Percentiles rank a stretch among this genome's conserved stretches.
Evolutionary conservation across 1,139 yeast species (phyloP).

Genomic region (Lodderomyces orthopsilosis): DNA sequence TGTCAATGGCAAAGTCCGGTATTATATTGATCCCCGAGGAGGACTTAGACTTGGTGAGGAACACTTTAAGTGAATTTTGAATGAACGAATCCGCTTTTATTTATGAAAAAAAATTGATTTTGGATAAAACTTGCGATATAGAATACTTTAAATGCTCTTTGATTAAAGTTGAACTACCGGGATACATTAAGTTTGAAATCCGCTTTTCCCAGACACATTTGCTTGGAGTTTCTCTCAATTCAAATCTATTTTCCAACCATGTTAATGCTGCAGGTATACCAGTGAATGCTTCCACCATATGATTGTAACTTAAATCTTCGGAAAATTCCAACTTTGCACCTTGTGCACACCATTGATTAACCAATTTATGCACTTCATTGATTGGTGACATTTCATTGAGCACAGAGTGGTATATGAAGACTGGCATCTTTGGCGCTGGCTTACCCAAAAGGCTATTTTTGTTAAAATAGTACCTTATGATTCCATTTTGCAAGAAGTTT

Average conservation of each 20-base stretch:
- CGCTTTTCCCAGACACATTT: constrained; percentile 26
- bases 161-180: constrained; percentile 9
- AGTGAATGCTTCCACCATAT: constrained; percentile 23
- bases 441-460: constrained; percentile 22
- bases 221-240: constrained; percentile 14
- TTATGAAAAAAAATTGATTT: neutral
- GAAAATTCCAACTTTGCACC: constrained; percentile 29
- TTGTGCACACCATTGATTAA: constrained; percentile 29
- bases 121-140: neutral
- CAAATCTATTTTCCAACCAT: constrained; percentile 21
- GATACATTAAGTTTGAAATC: constrained; percentile 23
- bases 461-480: constrained; percentile 15
- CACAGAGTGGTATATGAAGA: constrained; percentile 33
- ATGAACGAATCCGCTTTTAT: neutral
- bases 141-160: neutral
- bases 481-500: constrained; percentile 17
- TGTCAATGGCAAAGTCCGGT: constrained; percentile 63
- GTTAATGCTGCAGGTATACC: constrained; percentile 32
- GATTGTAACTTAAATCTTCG: constrained; percentile 25
- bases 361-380: constrained; percentile 21
- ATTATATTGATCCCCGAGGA: constrained; percentile 60
- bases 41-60: constrained; percentile 31
- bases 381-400: constrained; percentile 31
- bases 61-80: constrained; percentile 11
- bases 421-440: constrained; percentile 27